Evolutionary conservation across 495 filamentous ascomycete species (phyloP), one percentile per base, ranked within the genome.

Genomic region (Jackrogersella multiformis): DNA sequence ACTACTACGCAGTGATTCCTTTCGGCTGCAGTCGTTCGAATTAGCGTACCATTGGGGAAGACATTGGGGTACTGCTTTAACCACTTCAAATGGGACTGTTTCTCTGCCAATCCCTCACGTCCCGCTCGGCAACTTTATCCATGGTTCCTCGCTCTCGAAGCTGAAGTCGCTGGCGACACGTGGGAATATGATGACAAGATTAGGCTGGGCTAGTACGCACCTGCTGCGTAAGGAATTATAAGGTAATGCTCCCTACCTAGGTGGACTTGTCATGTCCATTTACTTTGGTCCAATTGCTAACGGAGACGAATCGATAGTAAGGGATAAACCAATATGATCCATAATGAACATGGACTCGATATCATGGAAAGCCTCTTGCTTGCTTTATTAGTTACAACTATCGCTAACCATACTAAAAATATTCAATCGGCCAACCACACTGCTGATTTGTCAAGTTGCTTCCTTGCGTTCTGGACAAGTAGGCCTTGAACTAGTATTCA

Each of bases 51-150:
- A 46, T 63, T 23, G 10, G 41, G 55, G 57, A 59, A 58, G 44
- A 26, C 64, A 60, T 67, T 35, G 60, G 26, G n/a, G 32, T 61
- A 56, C 58, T 59, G 26, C 30, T 68, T 53, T 30, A 51, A 62
- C 26, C 48, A 49, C 56, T n/a, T 23, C 18, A 45, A 42, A 61
- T 30, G 36, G 53, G 2, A 61, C 15, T 3, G 55, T n/a, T 51
- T 45, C 15, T 24, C 34, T 23, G 12, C 2, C 34, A 52, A 44
- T 35, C 45, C 49, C 26, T 26, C 36, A 34, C 34, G 42, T 44
- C 60, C 56, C 24, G 28, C 45, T 53, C 46, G 56, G 68, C 49
- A 66, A 56, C 36, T 53, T 46, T 59, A 54, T 61, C 59, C 59
- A 63, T 44, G 51, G 58, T 68, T 55, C 41, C 28, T 58, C 46